Conservation (phyloP, 2,329 filamentous ascomycete species). For the Coniochaeta sp. region DNA sequence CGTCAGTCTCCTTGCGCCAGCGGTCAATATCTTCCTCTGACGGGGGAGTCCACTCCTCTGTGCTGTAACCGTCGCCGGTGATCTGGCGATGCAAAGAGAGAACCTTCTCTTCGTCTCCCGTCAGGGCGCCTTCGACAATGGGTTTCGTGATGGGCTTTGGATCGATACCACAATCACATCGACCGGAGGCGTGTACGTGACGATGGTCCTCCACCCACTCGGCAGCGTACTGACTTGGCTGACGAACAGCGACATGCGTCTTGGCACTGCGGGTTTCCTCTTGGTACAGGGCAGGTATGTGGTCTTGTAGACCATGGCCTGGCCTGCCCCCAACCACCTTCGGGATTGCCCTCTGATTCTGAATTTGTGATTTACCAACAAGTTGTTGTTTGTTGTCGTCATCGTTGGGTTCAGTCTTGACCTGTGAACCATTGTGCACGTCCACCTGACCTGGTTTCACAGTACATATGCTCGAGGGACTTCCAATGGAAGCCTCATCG, state of each 20-base stretch:
- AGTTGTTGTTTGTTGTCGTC: neutral
- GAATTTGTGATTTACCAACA: too few relatives aligned
- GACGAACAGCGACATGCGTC: slow-evolving; percentile 19
- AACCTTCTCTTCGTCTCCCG: neutral
- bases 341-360: neutral
- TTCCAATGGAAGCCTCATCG: neutral
- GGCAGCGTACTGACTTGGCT: slow-evolving; percentile 27
- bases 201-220: slow-evolving; percentile 33
- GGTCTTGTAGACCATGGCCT: neutral
- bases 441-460: neutral
- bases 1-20: neutral
- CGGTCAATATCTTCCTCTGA: neutral
- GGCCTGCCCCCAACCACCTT: neutral
- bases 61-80: neutral
- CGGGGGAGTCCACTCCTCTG: neutral
- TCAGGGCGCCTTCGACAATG: slow-evolving; percentile 6
- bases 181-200: slow-evolving; percentile 22
- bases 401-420: neutral
- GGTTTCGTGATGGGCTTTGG: slow-evolving; percentile 21
- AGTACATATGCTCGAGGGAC: neutral
- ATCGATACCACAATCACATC: slow-evolving; percentile 24
- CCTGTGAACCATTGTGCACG: neutral
- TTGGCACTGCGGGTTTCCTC: slow-evolving; percentile 9
- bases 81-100: neutral
- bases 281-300: slow-evolving; percentile 9